Conservation (phyloP, 2,329 filamentous ascomycete genomes). For the Apiospora saccharicola region DNA sequence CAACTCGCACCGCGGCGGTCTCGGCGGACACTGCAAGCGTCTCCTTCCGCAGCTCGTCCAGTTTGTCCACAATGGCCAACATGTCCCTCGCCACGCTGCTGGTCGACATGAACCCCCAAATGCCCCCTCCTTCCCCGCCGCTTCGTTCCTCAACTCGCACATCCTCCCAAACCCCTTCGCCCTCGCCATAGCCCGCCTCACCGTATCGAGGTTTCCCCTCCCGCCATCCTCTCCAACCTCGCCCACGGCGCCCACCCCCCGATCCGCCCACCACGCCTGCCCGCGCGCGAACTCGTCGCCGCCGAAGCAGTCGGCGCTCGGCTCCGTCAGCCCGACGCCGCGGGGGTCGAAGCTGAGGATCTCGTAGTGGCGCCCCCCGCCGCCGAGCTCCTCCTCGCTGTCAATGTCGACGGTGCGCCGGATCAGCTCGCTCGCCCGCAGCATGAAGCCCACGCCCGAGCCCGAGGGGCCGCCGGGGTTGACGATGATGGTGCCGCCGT, state of each 20-base stretch:
- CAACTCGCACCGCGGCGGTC: background rate
- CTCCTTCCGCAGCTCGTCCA: constrained; percentile 42
- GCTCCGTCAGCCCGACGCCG: constrained; percentile 48
- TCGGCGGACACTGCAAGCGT: background rate
- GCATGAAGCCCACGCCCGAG: constrained; percentile 45
- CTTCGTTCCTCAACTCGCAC: constrained; percentile 37
- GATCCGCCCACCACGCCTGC: constrained; percentile 35
- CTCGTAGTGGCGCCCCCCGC: constrained; percentile 47
- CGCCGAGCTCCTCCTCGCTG: background rate
- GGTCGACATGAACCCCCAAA: constrained; percentile 46
- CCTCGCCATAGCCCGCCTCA: constrained; percentile 40
- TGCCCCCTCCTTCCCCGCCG: constrained; percentile 35
- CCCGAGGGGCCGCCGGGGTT: constrained; percentile 58
- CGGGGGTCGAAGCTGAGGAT: constrained; percentile 55
- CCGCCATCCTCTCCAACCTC: constrained; percentile 25
- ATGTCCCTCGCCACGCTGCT: constrained; percentile 52
- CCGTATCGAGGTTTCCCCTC: constrained; percentile 27
- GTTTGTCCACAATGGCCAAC: constrained; percentile 52
- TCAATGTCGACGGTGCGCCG: constrained; percentile 50
- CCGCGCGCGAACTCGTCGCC: constrained; percentile 40
- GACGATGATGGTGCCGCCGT: constrained; percentile 44
- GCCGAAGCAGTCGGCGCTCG: constrained; percentile 49
- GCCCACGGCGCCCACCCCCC: constrained; percentile 40
- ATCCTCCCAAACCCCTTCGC: constrained; percentile 38
- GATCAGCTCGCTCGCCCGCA: constrained; percentile 38